phyloP scores from a whole-genome alignment of 495 filamentous ascomycete genomes.

The Aspergillus biplanus region DNA sequence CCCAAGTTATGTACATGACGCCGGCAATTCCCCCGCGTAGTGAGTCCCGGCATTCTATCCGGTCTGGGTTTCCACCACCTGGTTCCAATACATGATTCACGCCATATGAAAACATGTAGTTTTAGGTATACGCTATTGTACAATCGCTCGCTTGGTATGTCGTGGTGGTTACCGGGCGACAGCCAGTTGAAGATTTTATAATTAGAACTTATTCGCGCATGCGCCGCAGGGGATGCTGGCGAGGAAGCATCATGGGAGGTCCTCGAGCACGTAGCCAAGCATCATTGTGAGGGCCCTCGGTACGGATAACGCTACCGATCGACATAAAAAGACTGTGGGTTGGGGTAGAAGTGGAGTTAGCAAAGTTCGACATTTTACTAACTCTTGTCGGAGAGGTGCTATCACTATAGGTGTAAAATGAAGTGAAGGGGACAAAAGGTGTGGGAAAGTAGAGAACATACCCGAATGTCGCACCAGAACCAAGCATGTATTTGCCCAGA shows the following conservation, averaged over 20 bases:
- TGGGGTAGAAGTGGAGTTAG: slow-evolving; percentile 19
- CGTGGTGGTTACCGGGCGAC: slow-evolving; percentile 4
- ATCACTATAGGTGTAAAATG: neutral
- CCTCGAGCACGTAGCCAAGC: slow-evolving; percentile 52
- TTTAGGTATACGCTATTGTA: slow-evolving; percentile 38
- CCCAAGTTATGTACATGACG: slow-evolving; percentile 27
- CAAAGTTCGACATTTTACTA: neutral
- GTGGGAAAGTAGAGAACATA: slow-evolving; percentile 45
- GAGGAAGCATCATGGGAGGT: slow-evolving; percentile 53
- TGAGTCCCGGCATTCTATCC: slow-evolving; percentile 8
- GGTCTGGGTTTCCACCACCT: slow-evolving; percentile 2
- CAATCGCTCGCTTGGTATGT: slow-evolving; percentile 21
- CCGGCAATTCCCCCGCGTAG: slow-evolving; percentile 1
- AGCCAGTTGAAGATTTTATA: neutral
- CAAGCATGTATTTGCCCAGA: slow-evolving; percentile 94
- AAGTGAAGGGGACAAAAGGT: neutral
- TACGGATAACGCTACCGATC: slow-evolving; percentile 93
- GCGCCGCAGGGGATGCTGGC: slow-evolving; percentile 41
- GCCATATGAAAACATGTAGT: slow-evolving; percentile 9
- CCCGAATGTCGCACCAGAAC: slow-evolving; percentile 97
- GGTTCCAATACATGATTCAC: neutral
- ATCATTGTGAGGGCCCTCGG: slow-evolving; percentile 64
- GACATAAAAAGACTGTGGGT: slow-evolving; percentile 92
- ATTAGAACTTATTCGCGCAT: slow-evolving; percentile 37
- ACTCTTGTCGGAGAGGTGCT: too few relatives aligned